Conservation (phyloP, 2,329 filamentous ascomycete species). For the Venturia carpophila region DNA sequence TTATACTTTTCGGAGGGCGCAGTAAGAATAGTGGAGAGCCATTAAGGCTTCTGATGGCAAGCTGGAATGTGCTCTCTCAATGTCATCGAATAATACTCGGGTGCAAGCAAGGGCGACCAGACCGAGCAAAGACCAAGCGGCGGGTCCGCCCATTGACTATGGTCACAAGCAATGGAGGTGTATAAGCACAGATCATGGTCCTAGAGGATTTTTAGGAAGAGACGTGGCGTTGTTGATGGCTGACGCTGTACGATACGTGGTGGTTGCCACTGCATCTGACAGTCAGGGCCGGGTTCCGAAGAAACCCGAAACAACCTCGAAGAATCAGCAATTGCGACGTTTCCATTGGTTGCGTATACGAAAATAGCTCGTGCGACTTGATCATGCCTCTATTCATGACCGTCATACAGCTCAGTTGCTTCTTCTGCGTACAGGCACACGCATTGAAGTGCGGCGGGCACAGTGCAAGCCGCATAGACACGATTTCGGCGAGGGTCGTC, state of each 20-base stretch:
- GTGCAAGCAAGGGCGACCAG: too few relatives aligned
- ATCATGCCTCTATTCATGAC: not conserved
- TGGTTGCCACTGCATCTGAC: not conserved
- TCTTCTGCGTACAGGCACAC: not conserved
- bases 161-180: not conserved
- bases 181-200: not conserved
- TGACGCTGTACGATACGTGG: too few relatives aligned
- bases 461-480: too few relatives aligned
- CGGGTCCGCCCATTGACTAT: not conserved
- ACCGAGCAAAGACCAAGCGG: not conserved
- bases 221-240: not conserved
- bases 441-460: too few relatives aligned
- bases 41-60: not conserved
- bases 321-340: not conserved
- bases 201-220: conserved; percentile 1
- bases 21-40: not conserved
- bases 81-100: not conserved
- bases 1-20: not conserved
- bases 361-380: not conserved
- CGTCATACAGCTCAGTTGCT: not conserved
- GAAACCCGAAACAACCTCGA: not conserved
- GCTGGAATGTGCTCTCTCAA: not conserved
- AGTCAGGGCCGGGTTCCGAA: not conserved
- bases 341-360: not conserved
- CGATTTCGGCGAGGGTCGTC: too few relatives aligned